These are phyloP conservation scores for Auriscalpium vulgare DNA, from an alignment of 768 basidiomycete genomes.

Conservation along the genomic window DNA sequence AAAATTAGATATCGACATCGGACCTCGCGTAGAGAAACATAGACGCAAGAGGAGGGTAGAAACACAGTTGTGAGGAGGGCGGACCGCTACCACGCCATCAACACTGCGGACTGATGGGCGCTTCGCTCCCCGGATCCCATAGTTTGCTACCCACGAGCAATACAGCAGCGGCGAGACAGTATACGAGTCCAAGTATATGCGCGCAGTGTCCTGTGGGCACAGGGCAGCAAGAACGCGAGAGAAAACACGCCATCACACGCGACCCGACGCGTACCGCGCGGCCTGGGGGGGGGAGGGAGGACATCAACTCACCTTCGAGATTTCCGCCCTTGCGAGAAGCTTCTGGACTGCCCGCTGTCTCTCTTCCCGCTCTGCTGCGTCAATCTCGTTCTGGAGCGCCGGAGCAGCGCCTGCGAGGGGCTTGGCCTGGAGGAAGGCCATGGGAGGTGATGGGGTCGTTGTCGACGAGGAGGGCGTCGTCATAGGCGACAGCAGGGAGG, in stretches of 20 bases:
- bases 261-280: slow-evolving; percentile 11
- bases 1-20: slow-evolving; percentile 13
- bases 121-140: no score
- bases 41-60: neutral
- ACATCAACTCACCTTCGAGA: slow-evolving; percentile 61
- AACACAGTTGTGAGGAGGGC: neutral
- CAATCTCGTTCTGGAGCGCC: slow-evolving; percentile 29
- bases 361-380: slow-evolving; percentile 43
- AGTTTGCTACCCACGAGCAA: no score
- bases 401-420: slow-evolving; percentile 30
- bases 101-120: no score
- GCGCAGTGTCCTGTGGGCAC: neutral
- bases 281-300: slow-evolving; percentile 17
- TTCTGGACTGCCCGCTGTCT: slow-evolving; percentile 65
- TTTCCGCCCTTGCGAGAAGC: slow-evolving; percentile 70
- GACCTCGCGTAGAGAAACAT: slow-evolving; percentile 16
- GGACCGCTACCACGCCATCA: neutral
- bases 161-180: no score
- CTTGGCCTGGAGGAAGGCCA: slow-evolving; percentile 46
- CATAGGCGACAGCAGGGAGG: slow-evolving; percentile 31
- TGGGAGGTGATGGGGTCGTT: slow-evolving; percentile 75
- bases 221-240: neutral
- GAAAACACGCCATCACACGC: slow-evolving; percentile 7
- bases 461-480: slow-evolving; percentile 75
- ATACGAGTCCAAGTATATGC: no score